phyloP scores from a whole-genome alignment of 768 basidiomycete species.

The Tricholoma sp. region DNA sequence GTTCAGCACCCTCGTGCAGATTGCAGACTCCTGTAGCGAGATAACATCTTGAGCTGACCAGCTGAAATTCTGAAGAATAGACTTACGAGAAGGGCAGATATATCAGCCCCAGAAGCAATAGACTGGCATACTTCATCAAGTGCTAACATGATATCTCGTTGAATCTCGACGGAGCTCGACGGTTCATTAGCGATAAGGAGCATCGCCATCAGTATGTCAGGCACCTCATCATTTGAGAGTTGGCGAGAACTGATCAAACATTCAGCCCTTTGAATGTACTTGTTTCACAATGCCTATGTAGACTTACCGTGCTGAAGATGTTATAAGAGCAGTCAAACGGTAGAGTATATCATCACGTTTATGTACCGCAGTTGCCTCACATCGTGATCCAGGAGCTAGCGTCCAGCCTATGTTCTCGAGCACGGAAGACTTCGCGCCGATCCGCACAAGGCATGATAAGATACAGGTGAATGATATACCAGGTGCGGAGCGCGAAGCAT shows the following conservation, averaged over 20 bases:
- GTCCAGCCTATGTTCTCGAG: constrained; percentile 31
- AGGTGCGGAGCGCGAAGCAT: constrained; percentile 10
- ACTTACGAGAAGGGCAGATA: constrained; percentile 24
- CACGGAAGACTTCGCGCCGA: constrained; percentile 38
- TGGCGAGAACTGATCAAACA: constrained; percentile 24
- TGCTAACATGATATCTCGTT: constrained; percentile 38
- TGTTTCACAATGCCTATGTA: background rate
- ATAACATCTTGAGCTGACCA: background rate
- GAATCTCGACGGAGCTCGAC: constrained; percentile 37
- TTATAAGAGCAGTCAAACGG: constrained; percentile 39
- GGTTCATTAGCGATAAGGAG: constrained; percentile 55
- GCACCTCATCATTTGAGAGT: constrained; percentile 34
- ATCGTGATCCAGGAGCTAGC: constrained; percentile 4
- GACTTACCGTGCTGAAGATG: constrained; percentile 42
- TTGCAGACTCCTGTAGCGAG: constrained; percentile 36
- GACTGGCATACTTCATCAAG: constrained; percentile 43
- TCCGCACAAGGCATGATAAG: constrained; percentile 29
- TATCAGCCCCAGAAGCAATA: constrained; percentile 26
- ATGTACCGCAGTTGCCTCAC: constrained; percentile 11
- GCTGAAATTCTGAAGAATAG: background rate
- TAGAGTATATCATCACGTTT: constrained; percentile 28
- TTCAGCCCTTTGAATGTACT: background rate
- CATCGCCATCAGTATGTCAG: constrained; percentile 45
- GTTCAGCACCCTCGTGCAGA: constrained; percentile 41
- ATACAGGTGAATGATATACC: constrained; percentile 31